Percentiles rank a stretch among this genome's conserved stretches.
Conservation (phyloP, 768 basidiomycete genomes). For the Boletus sp. region DNA sequence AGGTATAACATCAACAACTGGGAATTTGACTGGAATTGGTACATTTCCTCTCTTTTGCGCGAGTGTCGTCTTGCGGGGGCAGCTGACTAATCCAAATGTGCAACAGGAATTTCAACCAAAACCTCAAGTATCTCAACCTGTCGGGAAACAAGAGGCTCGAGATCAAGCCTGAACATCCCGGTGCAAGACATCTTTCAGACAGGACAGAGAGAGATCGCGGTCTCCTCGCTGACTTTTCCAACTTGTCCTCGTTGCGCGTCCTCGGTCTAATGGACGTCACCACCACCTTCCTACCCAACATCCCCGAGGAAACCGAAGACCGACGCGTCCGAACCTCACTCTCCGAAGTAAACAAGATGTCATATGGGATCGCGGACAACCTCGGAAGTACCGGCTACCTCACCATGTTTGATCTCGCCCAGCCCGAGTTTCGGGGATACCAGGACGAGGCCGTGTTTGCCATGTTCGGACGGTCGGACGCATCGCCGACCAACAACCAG, state of each 20-base stretch:
- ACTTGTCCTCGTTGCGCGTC: conserved; percentile 79
- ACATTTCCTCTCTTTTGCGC: conserved; percentile 16
- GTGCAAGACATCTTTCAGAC: conserved; percentile 29
- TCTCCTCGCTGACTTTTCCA: conserved; percentile 77
- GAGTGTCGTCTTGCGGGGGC: background rate
- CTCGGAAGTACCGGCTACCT: conserved; percentile 77
- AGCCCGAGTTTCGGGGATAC: conserved; percentile 74
- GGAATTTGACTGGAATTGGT: conserved; percentile 99
- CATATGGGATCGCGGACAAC: conserved; percentile 94
- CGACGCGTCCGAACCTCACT: conserved; percentile 89
- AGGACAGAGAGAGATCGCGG: conserved; percentile 28
- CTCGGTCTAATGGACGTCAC: conserved; percentile 98
- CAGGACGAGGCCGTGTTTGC: conserved; percentile 88
- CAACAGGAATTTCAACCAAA: conserved; percentile 91
- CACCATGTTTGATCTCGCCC: conserved; percentile 89
- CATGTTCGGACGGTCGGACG: conserved; percentile 82
- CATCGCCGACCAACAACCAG: conserved; percentile 55
- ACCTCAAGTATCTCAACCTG: conserved; percentile 89
- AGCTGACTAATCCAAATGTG: background rate
- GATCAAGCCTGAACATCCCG: conserved; percentile 71
- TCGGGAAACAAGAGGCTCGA: conserved; percentile 96
- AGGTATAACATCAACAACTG: conserved; percentile 98
- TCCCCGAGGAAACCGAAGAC: conserved; percentile 83
- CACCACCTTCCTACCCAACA: conserved; percentile 56
- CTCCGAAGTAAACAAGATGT: conserved; percentile 86